Evolutionary conservation across 2,329 filamentous ascomycete genomes (phyloP).

Genomic region (Curvularia hawaiiensis): DNA sequence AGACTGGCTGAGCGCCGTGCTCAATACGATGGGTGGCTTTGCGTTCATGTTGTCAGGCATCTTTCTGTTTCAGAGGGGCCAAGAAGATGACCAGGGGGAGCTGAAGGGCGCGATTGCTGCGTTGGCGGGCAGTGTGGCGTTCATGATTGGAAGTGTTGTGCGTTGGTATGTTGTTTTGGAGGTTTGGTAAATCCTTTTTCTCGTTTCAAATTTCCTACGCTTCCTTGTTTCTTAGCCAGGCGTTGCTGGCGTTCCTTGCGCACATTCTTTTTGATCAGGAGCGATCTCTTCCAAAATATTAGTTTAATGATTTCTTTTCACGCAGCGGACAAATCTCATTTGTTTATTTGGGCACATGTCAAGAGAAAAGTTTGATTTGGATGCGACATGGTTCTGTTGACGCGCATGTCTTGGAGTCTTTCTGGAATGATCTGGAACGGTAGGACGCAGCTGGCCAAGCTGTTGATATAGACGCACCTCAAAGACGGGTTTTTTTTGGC

Average conservation of each 20-base stretch:
- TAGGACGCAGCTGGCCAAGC: too few species aligned
- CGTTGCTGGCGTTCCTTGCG: not conserved
- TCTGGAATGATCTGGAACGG: too few species aligned
- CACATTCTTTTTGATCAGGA: not conserved
- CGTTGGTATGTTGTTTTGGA: constrained; percentile 32
- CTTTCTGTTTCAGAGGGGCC: constrained; percentile 24
- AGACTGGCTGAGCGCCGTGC: constrained; percentile 35
- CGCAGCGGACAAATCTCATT: not conserved
- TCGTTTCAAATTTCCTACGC: too few species aligned
- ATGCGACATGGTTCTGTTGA: not conserved
- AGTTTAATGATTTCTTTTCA: not conserved
- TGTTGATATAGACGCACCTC: too few species aligned
- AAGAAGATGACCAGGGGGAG: not conserved
- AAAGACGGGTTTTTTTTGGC: too few species aligned
- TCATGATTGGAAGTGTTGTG: constrained; percentile 32
- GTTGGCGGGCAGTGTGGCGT: constrained; percentile 34
- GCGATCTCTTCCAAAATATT: not conserved
- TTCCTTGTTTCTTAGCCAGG: not conserved
- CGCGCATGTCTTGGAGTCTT: not conserved
- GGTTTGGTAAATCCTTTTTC: constrained; percentile 9
- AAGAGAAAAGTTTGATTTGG: not conserved
- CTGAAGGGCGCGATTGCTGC: constrained; percentile 24
- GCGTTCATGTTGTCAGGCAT: constrained; percentile 38
- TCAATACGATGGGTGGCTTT: constrained; percentile 35
- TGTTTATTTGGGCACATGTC: not conserved